Base-by-base conservation (phyloP, 805 yeast species). In the Cyberlindnera mississippiensis region DNA sequence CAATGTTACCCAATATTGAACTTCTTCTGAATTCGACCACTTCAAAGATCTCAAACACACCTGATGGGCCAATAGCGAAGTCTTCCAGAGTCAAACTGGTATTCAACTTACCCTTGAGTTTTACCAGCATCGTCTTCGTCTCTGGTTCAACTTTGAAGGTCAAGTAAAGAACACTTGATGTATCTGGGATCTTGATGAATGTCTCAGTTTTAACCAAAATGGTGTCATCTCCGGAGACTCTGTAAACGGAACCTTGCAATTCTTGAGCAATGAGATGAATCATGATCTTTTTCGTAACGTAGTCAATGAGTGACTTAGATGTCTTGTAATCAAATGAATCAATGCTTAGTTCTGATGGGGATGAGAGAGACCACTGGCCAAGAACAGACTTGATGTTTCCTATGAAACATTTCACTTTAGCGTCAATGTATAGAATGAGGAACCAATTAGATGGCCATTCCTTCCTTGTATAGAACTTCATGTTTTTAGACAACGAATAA, bases 391-490 rank as follows among this genome's bases (percentile, higher is more conserved):
- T 41, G 29, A 61, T 52, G n/a, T 65, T 62, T n/a, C 63, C 65
- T 18, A 68, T 64, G 38, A 52, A 64, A 44, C 66, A 59, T 22
- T 51, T 52, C 10, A 63, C 57, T 10, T 53, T 51, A 4, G 56
- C 46, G 14, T 58, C 59, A 15, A 62, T 49, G 0, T 62, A 53
- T 1, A 67, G 59, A 3, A 67, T 55, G 18, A 70, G 51, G 40
- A 60, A 64, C 73, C 73, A 70, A 30, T 62, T 60, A 1, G 50
- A 37, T 0, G 71, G 59, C 72, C 71, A 66, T 28, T 51, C 57
- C 6, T 42, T 63, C 52, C 52, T 53, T 42, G 44, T 66, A 49
- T 42, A 70, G 44, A 67, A 62, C 42, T 64, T 61, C 28, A 77
- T 52, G 26, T 46, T 46, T 29, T 40, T 46, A 4, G 35, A 7